Base-by-base conservation (phyloP, 2,329 filamentous ascomycete genomes). In the Ambrosiella beaveri region DNA sequence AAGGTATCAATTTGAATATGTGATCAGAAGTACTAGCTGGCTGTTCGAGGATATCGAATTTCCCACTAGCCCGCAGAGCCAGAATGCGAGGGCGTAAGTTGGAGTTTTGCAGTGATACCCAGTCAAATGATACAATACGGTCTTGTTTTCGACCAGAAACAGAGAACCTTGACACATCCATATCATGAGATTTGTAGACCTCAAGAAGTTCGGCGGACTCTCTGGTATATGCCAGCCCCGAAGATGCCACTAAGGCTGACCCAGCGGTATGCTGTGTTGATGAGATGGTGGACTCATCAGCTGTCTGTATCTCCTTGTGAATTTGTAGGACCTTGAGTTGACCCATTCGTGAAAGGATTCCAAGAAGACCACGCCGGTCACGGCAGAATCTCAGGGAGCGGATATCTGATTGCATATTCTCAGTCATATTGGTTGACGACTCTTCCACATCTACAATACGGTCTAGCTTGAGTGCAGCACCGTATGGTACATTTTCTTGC, bases 71-170 rank as follows among this genome's bases (percentile, higher is more conserved):
- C 35, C 80, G 74, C 35, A 84, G 66, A 1, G 80, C 79, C 27
- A 84, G 66, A 44, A 81, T 69, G n/a, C 81, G 74, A 37, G 80
- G 79, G 27, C 75, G 75, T 54, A 82, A 65, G 12, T 74, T 73
- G 2, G 78, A 71, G 2, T 77, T 79, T 9, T 75, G 72, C 52
- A 82, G 70, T 2, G 78, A 82, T 8, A 84, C 70, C 81, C 81
- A 85, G 65, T 85, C 81, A 65, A 84, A 84, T 0, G 81, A 84
- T 7, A 84, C 79, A 38, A 84, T 82, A 17, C 78, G 75, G 58
- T 83, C 78, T 63, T 76, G 74, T 66, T 77, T 76, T 62, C 74
- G 71, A 38, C 71, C 70, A 38, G 71, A 68, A 55, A 78, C 76
- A 35, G 27, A 27, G 27, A 73, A 70, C 63, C 77, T 82, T 15